Conservation (phyloP, 768 basidiomycete species). For the Pleurotus pulmonarius region DNA sequence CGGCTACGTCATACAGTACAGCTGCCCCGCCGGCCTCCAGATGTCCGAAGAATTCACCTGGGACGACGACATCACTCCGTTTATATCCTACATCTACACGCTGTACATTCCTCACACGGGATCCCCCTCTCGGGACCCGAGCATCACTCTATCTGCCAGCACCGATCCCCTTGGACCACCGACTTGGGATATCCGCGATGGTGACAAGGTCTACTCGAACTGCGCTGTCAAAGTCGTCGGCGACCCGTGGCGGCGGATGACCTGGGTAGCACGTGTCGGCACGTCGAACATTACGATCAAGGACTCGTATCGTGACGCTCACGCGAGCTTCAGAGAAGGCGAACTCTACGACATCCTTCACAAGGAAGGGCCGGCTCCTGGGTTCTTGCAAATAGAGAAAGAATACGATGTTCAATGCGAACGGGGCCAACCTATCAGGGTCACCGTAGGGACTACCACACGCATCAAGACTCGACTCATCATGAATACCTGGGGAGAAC, state of each 20-base stretch:
- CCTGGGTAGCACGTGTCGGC: background rate
- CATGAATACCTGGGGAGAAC: background rate
- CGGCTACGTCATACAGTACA: conserved; percentile 1
- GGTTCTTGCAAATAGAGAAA: background rate
- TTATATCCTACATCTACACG: conserved; percentile 6
- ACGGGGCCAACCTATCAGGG: background rate
- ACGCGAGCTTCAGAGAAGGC: conserved; percentile 1
- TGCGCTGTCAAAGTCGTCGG: conserved; percentile 7
- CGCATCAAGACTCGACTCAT: background rate
- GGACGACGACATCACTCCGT: conserved; percentile 4
- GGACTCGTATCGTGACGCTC: background rate
- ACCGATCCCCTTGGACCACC: background rate
- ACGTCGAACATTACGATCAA: background rate
- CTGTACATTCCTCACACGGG: conserved; percentile 6
- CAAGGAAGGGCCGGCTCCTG: background rate
- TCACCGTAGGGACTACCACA: background rate
- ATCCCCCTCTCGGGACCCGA: background rate
- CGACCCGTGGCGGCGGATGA: conserved; percentile 4
- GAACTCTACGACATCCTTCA: conserved; percentile 5
- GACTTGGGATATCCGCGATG: no score
- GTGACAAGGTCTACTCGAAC: background rate
- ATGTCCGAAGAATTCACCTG: background rate
- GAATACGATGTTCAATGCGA: no score
- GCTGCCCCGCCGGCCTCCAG: conserved; percentile 6
- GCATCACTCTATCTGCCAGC: conserved; percentile 2